Evolutionary conservation across 345 rosid genomes (phyloP).

Genomic region (Euclidium syriacum): DNA sequence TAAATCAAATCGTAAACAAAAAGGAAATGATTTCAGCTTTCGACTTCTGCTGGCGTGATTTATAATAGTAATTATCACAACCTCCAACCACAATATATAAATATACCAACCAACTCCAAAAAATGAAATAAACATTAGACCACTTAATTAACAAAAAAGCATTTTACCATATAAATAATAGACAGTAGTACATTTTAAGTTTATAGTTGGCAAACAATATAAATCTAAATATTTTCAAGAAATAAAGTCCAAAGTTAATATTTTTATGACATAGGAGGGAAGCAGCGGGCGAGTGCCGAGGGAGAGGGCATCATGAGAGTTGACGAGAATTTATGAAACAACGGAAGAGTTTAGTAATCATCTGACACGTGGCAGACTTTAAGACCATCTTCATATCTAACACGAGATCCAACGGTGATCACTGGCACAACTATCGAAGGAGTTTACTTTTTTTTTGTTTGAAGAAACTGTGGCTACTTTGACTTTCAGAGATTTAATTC

Average conservation of each 20-base stretch:
- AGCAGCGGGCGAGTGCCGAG: conserved; percentile 10
- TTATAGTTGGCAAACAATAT: not conserved
- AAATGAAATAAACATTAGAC: not conserved
- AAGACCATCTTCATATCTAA: not conserved
- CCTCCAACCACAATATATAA: conserved; percentile 26
- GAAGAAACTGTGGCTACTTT: conserved; percentile 16
- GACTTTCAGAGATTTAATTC: conserved; percentile 1
- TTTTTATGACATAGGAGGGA: conserved; percentile 22
- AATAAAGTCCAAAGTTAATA: conserved; percentile 8
- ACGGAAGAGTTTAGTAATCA: not conserved
- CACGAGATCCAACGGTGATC: conserved; percentile 30
- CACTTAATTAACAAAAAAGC: not conserved
- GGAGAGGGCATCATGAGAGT: conserved; percentile 22
- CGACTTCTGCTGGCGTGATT: conserved; percentile 25
- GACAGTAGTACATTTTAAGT: not conserved
- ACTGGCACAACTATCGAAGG: not conserved
- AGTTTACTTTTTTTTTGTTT: not conserved
- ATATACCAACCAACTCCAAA: conserved; percentile 21
- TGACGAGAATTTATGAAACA: conserved; percentile 31
- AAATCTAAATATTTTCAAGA: not conserved
- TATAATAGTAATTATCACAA: conserved; percentile 32
- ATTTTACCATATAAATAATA: not conserved
- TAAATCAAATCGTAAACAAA: conserved; percentile 1
- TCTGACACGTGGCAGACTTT: conserved; percentile 6
- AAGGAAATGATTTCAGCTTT: conserved; percentile 15